Evolutionary conservation across 2,329 filamentous ascomycete genomes (phyloP).

Genomic region (Aureobasidium lini): DNA sequence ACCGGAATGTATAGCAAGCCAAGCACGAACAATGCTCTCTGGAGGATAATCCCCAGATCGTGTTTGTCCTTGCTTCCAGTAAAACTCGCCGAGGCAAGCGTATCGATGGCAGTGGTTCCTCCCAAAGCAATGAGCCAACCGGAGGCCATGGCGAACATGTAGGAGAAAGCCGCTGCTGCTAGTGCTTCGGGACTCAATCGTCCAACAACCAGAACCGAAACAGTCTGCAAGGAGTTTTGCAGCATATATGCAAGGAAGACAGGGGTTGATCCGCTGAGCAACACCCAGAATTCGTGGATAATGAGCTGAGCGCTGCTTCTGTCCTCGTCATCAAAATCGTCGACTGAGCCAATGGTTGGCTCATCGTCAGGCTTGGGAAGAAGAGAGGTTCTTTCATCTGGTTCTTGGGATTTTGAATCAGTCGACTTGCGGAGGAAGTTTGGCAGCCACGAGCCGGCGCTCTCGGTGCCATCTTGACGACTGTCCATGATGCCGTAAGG

Average conservation of each 20-base stretch:
- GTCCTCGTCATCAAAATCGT: constrained; percentile 32
- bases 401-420: constrained; percentile 14
- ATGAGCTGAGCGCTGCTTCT: constrained; percentile 32
- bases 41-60: constrained; percentile 69
- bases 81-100: constrained; percentile 72
- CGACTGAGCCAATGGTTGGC: constrained; percentile 25
- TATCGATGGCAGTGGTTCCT: constrained; percentile 80
- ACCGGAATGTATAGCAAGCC: constrained; percentile 66
- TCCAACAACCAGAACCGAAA: constrained; percentile 75
- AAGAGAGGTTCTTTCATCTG: constrained; percentile 37
- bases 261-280: constrained; percentile 63
- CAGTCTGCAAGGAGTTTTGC: constrained; percentile 77
- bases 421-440: constrained; percentile 16
- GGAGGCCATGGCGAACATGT: constrained; percentile 90
- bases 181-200: constrained; percentile 71
- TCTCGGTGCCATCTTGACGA: constrained; percentile 19
- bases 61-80: constrained; percentile 73
- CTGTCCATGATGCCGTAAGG: constrained; percentile 19
- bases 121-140: constrained; percentile 82
- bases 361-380: constrained; percentile 33
- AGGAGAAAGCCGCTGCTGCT: constrained; percentile 76
- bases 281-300: constrained; percentile 55
- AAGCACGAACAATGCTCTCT: constrained; percentile 67
- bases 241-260: constrained; percentile 79
- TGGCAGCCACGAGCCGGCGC: constrained; percentile 23